Base-by-base conservation (phyloP, 805 yeast species). In the Ogataea methylovora region DNA sequence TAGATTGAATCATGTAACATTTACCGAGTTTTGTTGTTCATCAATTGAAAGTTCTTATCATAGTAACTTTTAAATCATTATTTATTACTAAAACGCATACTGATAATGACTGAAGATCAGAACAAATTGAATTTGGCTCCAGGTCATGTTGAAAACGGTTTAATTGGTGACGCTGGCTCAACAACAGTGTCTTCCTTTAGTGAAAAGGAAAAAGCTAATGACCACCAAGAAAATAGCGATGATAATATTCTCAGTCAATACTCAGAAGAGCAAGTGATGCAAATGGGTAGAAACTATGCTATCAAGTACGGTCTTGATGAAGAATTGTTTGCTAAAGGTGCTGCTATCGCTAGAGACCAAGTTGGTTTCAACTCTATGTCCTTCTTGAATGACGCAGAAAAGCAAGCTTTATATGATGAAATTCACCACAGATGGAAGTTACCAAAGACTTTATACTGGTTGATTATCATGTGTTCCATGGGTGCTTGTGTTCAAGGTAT, bases 401-500 rank as follows among this genome's bases (percentile, higher is more conserved):
- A 75, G 43, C 45, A 56, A 18, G 67, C 64, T 0, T 60, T 78
- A 24, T 53, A 69, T 42, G 53, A 54, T 33, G 87, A 71, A 39
- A 48, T 47, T 18, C 54, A 63, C 21, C 68, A 65, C 29, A 71
- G 69, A 13, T 73, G 69, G 74, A 54, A 52, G 26, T 34, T 71
- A 18, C 76, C 61, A 16, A 42, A 47, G 8, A 73, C 67, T 38
- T 60, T 80, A 45, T 53, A 71, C 40, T 73, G 63, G 39, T 72
- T 79, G 36, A 73, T 80, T 35, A 67, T 76, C 11, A 69, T 78
- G 43, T 76, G 81, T n/a, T 79, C 86, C 2, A 68, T 79, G 73
- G 81, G 84, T 34, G 88, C 87, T 15, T 83, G 83, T 15, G 81
- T 79, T 27, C 86, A 79, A 54, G 87, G 88, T 54, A 79, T 81